Evolutionary conservation across 129 eudicot genomes (phyloP).

Genomic region (Centella asiatica): DNA sequence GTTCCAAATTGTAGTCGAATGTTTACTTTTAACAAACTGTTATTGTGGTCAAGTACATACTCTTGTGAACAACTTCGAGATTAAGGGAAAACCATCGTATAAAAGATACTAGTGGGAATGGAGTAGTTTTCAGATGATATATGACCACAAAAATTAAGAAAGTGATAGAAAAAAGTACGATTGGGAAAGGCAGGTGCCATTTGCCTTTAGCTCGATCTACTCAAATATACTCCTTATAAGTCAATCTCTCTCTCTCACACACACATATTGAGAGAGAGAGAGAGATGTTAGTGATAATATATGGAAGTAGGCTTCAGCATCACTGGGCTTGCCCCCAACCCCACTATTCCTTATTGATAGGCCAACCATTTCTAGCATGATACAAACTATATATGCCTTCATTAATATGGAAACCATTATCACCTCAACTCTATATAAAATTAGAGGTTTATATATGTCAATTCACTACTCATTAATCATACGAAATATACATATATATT

Average conservation of each 20-base stretch:
- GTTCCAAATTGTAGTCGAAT: no score
- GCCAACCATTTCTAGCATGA: neutral
- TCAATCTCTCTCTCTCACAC: no score
- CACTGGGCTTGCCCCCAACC: conserved; percentile 27
- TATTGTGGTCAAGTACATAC: no score
- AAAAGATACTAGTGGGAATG: conserved; percentile 11
- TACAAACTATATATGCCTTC: neutral
- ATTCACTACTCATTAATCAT: no score
- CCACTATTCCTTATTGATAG: neutral
- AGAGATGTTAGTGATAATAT: neutral
- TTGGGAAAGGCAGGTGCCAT: conserved; percentile 15
- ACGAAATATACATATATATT: no score
- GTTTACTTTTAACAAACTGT: no score
- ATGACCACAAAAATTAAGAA: conserved; percentile 24
- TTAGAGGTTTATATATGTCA: no score
- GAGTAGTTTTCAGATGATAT: conserved; percentile 7
- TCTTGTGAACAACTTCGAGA: conserved; percentile 8
- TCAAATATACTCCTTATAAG: no score
- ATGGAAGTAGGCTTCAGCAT: conserved; percentile 42
- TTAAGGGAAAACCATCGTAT: neutral
- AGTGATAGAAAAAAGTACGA: conserved; percentile 17
- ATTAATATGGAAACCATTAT: no score
- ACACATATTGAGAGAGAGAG: no score
- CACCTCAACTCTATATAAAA: no score
- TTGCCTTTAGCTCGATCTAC: conserved; percentile 12